Conservation (phyloP, 805 yeast species). For the Nakazawaea anatomiae region DNA sequence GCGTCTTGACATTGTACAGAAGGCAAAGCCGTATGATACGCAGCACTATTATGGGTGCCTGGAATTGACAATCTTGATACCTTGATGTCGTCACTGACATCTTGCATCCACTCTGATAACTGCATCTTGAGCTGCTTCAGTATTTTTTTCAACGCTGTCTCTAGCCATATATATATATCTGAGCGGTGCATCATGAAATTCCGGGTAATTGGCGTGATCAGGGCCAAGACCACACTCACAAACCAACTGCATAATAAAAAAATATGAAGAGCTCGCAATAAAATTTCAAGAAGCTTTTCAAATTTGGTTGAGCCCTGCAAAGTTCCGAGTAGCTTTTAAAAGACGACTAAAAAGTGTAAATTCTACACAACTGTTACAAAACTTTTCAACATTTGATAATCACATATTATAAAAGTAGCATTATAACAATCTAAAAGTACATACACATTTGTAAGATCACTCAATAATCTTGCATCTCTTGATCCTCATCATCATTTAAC, state of each 20-base stretch:
- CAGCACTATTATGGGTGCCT: constrained; percentile 84
- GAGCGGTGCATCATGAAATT: not conserved
- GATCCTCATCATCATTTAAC: constrained; percentile 36
- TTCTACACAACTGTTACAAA: too few species aligned
- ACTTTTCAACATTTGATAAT: too few species aligned
- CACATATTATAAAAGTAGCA: too few species aligned
- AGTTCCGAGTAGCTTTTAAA: too few species aligned
- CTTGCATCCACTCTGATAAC: constrained; percentile 41
- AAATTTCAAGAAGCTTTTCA: too few species aligned
- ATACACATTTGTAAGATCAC: constrained; percentile 12
- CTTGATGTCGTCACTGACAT: constrained; percentile 42
- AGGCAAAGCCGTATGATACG: constrained; percentile 64
- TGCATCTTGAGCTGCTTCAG: not conserved
- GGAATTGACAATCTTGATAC: constrained; percentile 59
- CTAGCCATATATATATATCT: not conserved
- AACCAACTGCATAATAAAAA: too few species aligned
- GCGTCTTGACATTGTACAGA: constrained; percentile 73
- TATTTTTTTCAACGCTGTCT: not conserved
- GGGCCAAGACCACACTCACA: not conserved
- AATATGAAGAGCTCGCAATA: too few species aligned
- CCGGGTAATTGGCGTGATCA: not conserved
- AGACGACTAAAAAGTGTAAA: too few species aligned
- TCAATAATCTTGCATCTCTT: constrained; percentile 5
- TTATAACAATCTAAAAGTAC: too few species aligned
- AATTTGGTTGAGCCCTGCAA: too few species aligned